These are phyloP conservation scores for Albifimbria verrucaria DNA, from an alignment of 2,329 filamentous ascomycete species.

Conservation along the genomic window DNA sequence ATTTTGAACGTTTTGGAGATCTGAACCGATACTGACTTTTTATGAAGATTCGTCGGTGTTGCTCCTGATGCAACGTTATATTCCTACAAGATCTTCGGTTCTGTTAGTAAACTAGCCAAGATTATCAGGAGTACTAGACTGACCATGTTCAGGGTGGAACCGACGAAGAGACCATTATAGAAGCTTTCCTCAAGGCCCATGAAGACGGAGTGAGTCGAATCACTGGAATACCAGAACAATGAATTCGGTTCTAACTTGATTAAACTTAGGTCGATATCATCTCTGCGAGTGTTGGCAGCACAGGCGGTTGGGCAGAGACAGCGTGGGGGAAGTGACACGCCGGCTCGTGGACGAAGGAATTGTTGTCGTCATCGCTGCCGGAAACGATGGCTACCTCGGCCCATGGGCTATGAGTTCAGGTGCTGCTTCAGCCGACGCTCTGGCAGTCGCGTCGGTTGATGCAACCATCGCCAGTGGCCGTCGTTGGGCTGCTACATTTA, in stretches of 20 bases:
- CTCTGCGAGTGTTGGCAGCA: constrained; percentile 24
- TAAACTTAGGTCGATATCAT: constrained; percentile 28
- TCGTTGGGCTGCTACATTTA: constrained; percentile 25
- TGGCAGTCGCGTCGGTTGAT: constrained; percentile 40
- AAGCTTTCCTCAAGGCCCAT: constrained; percentile 31
- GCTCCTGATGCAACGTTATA: constrained; percentile 23
- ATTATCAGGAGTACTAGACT: not conserved
- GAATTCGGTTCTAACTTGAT: not conserved
- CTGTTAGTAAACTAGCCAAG: not conserved
- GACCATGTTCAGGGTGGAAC: constrained; percentile 1
- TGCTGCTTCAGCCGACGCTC: constrained; percentile 36
- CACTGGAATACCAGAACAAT: too few species aligned
- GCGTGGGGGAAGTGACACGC: constrained; percentile 29
- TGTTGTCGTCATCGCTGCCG: constrained; percentile 39
- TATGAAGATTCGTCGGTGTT: constrained; percentile 15
- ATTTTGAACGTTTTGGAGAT: not conserved
- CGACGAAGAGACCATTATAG: constrained; percentile 21
- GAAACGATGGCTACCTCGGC: constrained; percentile 40
- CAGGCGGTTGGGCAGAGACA: constrained; percentile 23
- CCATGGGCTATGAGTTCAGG: constrained; percentile 38
- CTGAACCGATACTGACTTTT: not conserved
- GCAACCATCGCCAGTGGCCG: constrained; percentile 14
- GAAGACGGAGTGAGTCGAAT: constrained; percentile 25
- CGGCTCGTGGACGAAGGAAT: constrained; percentile 36
- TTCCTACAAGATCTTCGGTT: constrained; percentile 24